Evolutionary conservation across 441 rosid species (phyloP).

Genomic region (Pelargonium myrrhifolium): DNA sequence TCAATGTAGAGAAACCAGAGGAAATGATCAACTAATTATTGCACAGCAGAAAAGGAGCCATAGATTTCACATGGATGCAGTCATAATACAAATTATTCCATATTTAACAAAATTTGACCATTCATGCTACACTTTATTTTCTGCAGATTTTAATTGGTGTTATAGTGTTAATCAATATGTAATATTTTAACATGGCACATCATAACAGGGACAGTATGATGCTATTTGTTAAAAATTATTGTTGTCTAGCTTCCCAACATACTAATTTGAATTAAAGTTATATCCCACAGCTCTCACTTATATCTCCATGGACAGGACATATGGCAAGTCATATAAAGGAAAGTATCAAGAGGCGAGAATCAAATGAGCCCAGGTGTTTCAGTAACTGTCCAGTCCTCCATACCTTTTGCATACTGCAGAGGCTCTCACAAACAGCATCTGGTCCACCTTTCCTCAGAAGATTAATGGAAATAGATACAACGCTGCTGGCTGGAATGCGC

Average conservation of each 20-base stretch:
- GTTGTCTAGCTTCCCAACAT: neutral
- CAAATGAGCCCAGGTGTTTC: neutral
- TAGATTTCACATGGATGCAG: slow-evolving; percentile 2
- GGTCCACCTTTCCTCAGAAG: slow-evolving; percentile 89
- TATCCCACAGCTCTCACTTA: neutral
- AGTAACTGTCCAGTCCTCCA: neutral
- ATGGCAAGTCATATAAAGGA: neutral
- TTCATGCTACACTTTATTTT: neutral
- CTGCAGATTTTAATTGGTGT: neutral
- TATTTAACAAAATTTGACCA: neutral
- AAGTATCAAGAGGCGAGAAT: neutral
- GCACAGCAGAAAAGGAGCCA: neutral
- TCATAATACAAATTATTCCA: neutral
- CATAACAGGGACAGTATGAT: neutral
- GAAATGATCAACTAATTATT: slow-evolving; percentile 11
- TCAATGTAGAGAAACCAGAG: slow-evolving; percentile 20
- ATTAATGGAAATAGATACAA: slow-evolving; percentile 69
- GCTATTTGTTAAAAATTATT: neutral
- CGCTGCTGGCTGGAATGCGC: slow-evolving; percentile 51
- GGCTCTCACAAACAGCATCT: slow-evolving; percentile 71
- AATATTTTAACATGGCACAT: neutral
- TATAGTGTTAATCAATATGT: neutral
- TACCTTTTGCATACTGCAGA: slow-evolving; percentile 81
- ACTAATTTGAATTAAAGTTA: neutral
- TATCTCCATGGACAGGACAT: neutral